Evolutionary conservation across 768 basidiomycete genomes (phyloP), one percentile per base, ranked within the genome.

Genomic region (Suillus plorans): DNA sequence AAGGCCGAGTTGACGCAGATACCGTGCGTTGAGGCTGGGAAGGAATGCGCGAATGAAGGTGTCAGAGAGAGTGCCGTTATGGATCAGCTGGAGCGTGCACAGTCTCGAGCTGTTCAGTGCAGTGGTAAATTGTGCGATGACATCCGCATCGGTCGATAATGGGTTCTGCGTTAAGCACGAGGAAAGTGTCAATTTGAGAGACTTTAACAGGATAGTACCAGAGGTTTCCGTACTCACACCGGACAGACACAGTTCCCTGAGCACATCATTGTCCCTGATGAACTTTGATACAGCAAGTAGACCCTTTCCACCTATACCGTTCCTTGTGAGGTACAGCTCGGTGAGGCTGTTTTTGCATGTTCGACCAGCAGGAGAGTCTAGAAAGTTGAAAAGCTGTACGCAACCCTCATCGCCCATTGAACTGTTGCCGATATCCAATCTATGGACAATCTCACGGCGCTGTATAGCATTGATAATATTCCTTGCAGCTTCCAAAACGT

Each of bases 261-360:
- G 70, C 28, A 76, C 68, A 0, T 63, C 67, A 68, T 88, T 89
- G 10, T 76, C 75, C 57, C 74, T 74, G 37, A 90, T 64, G 71
- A 86, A 89, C 45, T 76, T 70, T 6, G 81, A 71, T 49, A 90
- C 82, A n/a, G 85, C 82, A 55, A 78, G 70, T 5, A 90, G 79
- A 6, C 87, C 87, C 42, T 72, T 71, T 68, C 87, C 80, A 10
- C 87, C 83, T 36, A 90, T 85, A 10, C 72, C 71, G 65, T 87
- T 89, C 4, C 80, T 78, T 60, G 87, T 88, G 62, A 90, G 78
- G 65, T 80, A 82, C 39, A 90, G 84, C 68, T 88, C 84, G 2
- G 76, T 74, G 63, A 90, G 80, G 58, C 67, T 60, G 6, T 70
- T 67, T 56, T 71, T 72, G 67, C 85, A 79, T 63, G 72, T 75